Conservation (phyloP, 371 early-diverging fungal genomes). For the Rhizopus microsporus region DNA sequence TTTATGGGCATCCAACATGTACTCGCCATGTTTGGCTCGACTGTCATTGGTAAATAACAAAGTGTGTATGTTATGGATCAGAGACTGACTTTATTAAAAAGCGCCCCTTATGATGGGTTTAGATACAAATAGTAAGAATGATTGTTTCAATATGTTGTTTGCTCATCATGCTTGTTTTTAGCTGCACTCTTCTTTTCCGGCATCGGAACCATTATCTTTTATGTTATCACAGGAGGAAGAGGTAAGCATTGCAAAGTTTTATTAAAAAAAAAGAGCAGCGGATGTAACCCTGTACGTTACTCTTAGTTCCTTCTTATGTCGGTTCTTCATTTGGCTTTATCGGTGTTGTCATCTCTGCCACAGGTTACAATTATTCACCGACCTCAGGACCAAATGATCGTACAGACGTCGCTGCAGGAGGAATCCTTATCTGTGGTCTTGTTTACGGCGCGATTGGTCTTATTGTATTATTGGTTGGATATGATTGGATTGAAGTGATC, state of each 20-base stretch:
- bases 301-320: constrained; percentile 56
- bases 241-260: constrained; percentile 5
- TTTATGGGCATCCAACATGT: constrained; percentile 59
- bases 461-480: constrained; percentile 48
- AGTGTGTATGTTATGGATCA: not conserved
- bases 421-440: constrained; percentile 53
- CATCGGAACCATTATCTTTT: constrained; percentile 61
- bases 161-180: constrained; percentile 10
- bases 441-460: constrained; percentile 47
- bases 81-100: not conserved
- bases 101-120: constrained; percentile 58
- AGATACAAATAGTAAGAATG: constrained; percentile 50
- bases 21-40: constrained; percentile 64
- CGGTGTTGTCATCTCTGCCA: constrained; percentile 51
- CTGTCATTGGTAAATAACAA: constrained; percentile 38
- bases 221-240: constrained; percentile 53
- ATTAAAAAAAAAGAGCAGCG: not conserved
- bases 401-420: constrained; percentile 52
- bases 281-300: too few relatives aligned
- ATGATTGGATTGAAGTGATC: constrained; percentile 54
- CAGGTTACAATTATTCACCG: constrained; percentile 45
- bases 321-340: constrained; percentile 62
- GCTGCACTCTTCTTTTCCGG: constrained; percentile 61
- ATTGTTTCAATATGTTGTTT: not conserved
- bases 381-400: constrained; percentile 30